Evolutionary conservation across 2,329 filamentous ascomycete genomes (phyloP), one percentile per base, ranked within the genome.

Genomic region (Ilyonectria sp.): DNA sequence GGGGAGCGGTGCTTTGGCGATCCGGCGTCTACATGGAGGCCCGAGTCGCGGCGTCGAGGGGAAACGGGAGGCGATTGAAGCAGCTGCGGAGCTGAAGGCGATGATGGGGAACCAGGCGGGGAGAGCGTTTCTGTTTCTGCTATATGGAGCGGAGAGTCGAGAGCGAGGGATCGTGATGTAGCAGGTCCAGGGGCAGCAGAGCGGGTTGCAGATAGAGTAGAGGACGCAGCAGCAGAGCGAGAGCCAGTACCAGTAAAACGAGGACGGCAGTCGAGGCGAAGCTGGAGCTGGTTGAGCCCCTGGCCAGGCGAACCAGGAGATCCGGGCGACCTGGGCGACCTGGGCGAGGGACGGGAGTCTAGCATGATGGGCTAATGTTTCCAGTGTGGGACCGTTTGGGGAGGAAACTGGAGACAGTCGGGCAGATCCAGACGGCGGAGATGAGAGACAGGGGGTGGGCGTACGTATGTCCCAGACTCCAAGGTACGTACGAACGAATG

Each of bases 351-450:
- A 57, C 55, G 57, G 50, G 69, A 69, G 61, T 60, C 67, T 70
- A 75, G 74, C 77, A 78, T 78, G 70, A 73, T 71, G 65, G 60
- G 68, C 74, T 74, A 74, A 72, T 61, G 73, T 76, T 75, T 76
- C 69, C 49, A 58, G 55, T 6, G 58, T 59, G 65, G 52, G 67
- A 66, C 46, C 52, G 52, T 59, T 58, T 47, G 40, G 40, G 65
- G 52, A 44, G 57, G 50, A 21, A 21, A 21, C 21, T 21, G 21
- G 21, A 58, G 64, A 69, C 63, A 60, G 70, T 69, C 65, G 67
- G 54, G 56, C 26, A 64, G 60, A 59, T 71, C 57, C 58, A 55
- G 63, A 65, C 49, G 35, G 49, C 63, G 63, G 55, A 63, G 50
- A 63, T 63, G 59, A 60, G 54, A 40, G 60, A 47, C 54, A 47